phyloP scores from a whole-genome alignment of 169 alveolate genomes.

The Miamiensis avidus region DNA sequence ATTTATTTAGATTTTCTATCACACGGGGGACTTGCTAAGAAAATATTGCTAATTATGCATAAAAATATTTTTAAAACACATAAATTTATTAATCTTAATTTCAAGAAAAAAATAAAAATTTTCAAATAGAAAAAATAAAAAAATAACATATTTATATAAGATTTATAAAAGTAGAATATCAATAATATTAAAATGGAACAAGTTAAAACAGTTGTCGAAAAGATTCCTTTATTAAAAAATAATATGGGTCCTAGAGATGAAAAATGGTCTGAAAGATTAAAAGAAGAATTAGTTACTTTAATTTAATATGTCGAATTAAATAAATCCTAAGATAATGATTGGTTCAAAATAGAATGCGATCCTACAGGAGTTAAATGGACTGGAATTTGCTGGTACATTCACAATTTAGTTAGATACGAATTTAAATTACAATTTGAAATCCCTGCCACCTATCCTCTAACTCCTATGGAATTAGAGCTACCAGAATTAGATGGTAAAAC shows the following conservation, averaged over 20 bases:
- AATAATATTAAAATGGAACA: not conserved
- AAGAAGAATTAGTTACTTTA: conserved; percentile 93
- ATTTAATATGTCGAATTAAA: conserved; percentile 88
- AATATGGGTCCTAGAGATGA: conserved; percentile 95
- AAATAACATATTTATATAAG: too few species aligned
- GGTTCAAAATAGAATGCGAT: conserved; percentile 94
- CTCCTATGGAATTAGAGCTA: conserved; percentile 94
- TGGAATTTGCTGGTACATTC: conserved; percentile 96
- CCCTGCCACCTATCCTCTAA: conserved; percentile 95
- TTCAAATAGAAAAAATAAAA: too few species aligned
- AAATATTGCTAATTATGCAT: too few species aligned
- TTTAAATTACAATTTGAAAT: conserved; percentile 92
- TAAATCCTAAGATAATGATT: conserved; percentile 93
- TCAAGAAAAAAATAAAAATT: too few species aligned
- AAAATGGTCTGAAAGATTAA: conserved; percentile 86
- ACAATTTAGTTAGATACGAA: conserved; percentile 91
- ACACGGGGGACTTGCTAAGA: too few species aligned
- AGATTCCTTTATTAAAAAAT: conserved; percentile 86
- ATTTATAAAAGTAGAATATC: too few species aligned
- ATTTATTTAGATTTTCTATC: too few species aligned
- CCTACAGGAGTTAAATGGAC: conserved; percentile 94
- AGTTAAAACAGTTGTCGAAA: conserved; percentile 22
- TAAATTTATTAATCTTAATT: too few species aligned
- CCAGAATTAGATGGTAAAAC: conserved; percentile 97
- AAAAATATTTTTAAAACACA: too few species aligned